Evolutionary conservation across 2,329 filamentous ascomycete genomes (phyloP).

Genomic region (Sphaerulina vaccinii): DNA sequence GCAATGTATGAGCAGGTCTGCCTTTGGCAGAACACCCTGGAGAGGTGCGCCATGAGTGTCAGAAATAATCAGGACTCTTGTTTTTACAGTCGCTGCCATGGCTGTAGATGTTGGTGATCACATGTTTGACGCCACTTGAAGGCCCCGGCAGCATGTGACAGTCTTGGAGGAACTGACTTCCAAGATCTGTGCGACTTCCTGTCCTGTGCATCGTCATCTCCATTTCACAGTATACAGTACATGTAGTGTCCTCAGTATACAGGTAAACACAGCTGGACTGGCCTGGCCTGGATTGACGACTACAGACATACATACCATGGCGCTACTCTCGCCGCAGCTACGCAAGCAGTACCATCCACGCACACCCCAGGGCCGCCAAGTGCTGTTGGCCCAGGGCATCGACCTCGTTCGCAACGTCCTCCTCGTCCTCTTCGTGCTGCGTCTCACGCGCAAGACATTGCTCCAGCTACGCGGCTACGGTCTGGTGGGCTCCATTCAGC

Average conservation of each 20-base stretch:
- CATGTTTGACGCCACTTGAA: no score
- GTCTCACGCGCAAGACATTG: constrained; percentile 75
- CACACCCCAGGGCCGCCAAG: constrained; percentile 25
- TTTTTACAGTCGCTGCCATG: no score
- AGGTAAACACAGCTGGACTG: not conserved
- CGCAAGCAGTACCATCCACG: constrained; percentile 28
- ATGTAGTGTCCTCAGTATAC: no score
- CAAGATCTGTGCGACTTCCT: no score
- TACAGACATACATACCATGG: constrained; percentile 2
- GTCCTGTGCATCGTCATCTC: no score
- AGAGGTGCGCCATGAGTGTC: constrained; percentile 15
- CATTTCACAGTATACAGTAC: no score
- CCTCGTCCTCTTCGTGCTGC: constrained; percentile 83
- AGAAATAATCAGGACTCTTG: constrained; percentile 21
- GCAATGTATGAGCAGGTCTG: constrained; percentile 43
- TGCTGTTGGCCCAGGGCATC: constrained; percentile 28
- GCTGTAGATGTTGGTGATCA: no score
- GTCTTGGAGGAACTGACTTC: no score
- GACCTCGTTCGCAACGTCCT: constrained; percentile 71
- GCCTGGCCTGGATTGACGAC: no score
- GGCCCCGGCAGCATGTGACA: no score
- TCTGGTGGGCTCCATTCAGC: constrained; percentile 71
- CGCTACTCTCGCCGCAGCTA: constrained; percentile 23
- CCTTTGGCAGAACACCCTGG: constrained; percentile 17
- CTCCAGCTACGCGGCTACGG: constrained; percentile 89